Conservation (phyloP, 768 basidiomycete genomes). For the Mycena belliarum region DNA sequence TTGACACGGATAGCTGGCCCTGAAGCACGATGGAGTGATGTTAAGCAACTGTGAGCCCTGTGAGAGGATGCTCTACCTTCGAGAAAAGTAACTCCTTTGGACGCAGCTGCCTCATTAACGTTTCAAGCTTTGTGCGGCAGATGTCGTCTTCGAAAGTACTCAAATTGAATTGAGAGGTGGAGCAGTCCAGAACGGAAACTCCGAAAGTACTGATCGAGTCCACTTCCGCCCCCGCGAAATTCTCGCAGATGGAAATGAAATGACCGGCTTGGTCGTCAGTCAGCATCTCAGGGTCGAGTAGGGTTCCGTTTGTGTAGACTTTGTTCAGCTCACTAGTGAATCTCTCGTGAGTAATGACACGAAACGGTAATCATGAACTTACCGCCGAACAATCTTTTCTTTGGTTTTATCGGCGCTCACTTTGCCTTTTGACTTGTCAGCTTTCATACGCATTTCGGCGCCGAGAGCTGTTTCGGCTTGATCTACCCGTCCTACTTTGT, state of each 20-base stretch:
- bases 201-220: slow-evolving; percentile 68
- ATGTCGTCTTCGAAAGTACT: slow-evolving; percentile 90
- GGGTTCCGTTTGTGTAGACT: slow-evolving; percentile 95
- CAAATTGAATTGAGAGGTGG: slow-evolving; percentile 94
- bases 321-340: slow-evolving; percentile 79
- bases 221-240: slow-evolving; percentile 42
- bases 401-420: slow-evolving; percentile 61
- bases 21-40: slow-evolving; percentile 29
- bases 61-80: slow-evolving; percentile 57
- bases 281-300: slow-evolving; percentile 87
- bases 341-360: not conserved
- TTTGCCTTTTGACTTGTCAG: slow-evolving; percentile 61
- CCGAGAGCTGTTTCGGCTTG: slow-evolving; percentile 97
- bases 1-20: slow-evolving; percentile 85
- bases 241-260: slow-evolving; percentile 86
- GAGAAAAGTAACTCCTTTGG: slow-evolving; percentile 90
- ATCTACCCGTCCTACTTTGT: slow-evolving; percentile 95
- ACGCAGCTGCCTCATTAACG: slow-evolving; percentile 85
- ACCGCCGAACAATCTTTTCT: slow-evolving; percentile 90
- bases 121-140: slow-evolving; percentile 91
- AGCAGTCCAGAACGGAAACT: slow-evolving; percentile 87
- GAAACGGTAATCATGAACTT: slow-evolving; percentile 5
- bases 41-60: no score
- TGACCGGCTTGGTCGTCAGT: slow-evolving; percentile 94
- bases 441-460: slow-evolving; percentile 91